Percentiles rank a stretch among this genome's conserved stretches.
phyloP scores from a whole-genome alignment of 2,329 filamentous ascomycete genomes.

The Diplocarpon rosae region DNA sequence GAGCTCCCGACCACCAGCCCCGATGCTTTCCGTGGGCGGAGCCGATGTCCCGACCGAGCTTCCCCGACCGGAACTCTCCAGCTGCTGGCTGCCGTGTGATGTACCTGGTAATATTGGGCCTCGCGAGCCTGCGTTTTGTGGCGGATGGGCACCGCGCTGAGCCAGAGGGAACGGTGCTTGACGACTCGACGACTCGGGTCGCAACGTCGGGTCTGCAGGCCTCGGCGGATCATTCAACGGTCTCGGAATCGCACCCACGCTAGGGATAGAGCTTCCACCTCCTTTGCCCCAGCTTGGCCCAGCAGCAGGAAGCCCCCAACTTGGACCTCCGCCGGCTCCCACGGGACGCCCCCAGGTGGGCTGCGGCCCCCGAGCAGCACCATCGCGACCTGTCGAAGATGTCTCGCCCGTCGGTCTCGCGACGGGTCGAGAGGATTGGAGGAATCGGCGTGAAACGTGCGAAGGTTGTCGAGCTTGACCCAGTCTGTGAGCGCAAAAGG shows the following conservation, averaged over 20 bases:
- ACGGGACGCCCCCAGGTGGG: constrained; percentile 12
- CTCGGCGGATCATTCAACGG: neutral
- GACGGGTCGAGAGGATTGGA: constrained; percentile 24
- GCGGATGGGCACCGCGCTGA: neutral
- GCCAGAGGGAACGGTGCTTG: neutral
- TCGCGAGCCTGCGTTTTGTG: neutral
- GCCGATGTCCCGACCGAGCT: too few relatives aligned
- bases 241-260: neutral
- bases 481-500: constrained; percentile 27
- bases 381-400: constrained; percentile 10
- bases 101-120: neutral
- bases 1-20: constrained; percentile 2
- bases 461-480: constrained; percentile 22
- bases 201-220: neutral
- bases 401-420: constrained; percentile 19
- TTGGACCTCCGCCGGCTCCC: constrained; percentile 3
- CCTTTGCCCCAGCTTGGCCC: constrained; percentile 4
- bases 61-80: neutral
- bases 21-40: neutral
- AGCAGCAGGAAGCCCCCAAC: neutral
- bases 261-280: neutral
- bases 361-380: constrained; percentile 2
- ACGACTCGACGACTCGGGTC: neutral
- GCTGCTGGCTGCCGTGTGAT: neutral
- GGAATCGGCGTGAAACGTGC: constrained; percentile 25